Conservation (phyloP, 2,329 filamentous ascomycete species). For the Ophiosphaerella herpotricha region DNA sequence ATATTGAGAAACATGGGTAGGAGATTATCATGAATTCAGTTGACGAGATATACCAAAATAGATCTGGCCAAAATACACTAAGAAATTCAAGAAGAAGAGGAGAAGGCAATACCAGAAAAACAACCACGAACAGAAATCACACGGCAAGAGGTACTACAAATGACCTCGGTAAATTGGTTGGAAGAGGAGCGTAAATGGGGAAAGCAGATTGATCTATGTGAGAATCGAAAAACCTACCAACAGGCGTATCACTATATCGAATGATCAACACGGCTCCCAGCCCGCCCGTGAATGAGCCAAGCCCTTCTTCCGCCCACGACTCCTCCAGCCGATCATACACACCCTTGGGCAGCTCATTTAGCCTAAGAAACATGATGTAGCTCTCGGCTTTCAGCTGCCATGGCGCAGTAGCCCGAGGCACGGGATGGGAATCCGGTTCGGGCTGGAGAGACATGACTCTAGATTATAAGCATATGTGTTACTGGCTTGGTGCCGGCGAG, state of each 20-base stretch:
- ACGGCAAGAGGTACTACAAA: too few relatives aligned
- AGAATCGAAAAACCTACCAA: conserved; percentile 27
- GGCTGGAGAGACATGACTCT: conserved; percentile 2
- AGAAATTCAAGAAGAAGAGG: neutral
- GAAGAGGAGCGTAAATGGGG: too few relatives aligned
- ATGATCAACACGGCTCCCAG: conserved; percentile 35
- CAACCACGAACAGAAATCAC: neutral
- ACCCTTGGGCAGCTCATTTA: conserved; percentile 27
- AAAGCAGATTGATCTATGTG: too few relatives aligned
- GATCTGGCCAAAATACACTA: neutral
- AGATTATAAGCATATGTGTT: neutral
- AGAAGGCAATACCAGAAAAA: neutral
- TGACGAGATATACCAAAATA: neutral
- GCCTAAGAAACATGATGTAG: conserved; percentile 31
- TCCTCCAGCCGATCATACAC: conserved; percentile 34
- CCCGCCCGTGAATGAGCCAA: conserved; percentile 32
- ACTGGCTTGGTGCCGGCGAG: too few relatives aligned
- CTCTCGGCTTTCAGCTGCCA: conserved; percentile 32
- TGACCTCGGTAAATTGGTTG: too few relatives aligned
- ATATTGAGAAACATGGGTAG: neutral
- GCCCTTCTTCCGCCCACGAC: conserved; percentile 13
- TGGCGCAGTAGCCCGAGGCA: conserved; percentile 25
- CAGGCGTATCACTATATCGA: conserved; percentile 37
- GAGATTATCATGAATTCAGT: neutral
- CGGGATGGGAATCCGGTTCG: conserved; percentile 23